Evolutionary conservation across 2,329 filamentous ascomycete species (phyloP).

Genomic region (Verruconis gallopava): DNA sequence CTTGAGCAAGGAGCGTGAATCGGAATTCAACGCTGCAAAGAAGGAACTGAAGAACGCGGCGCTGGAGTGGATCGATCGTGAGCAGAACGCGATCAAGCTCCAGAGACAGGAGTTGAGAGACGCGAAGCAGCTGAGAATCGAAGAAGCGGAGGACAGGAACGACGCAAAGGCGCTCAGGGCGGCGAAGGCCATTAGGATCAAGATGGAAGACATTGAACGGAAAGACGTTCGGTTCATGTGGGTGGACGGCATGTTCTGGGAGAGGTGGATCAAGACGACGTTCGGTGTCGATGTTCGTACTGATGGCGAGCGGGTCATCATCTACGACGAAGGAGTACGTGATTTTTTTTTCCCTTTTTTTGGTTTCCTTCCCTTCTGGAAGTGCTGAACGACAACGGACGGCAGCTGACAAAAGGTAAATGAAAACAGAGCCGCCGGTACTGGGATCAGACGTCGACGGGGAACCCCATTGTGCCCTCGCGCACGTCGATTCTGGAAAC

Average conservation of each 20-base stretch:
- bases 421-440: slow-evolving; percentile 65
- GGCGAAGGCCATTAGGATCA: slow-evolving; percentile 83
- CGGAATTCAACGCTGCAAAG: slow-evolving; percentile 65
- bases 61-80: slow-evolving; percentile 95
- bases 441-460: slow-evolving; percentile 85
- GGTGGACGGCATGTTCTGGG: slow-evolving; percentile 96
- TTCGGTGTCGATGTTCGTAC: slow-evolving; percentile 76
- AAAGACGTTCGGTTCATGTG: slow-evolving; percentile 92
- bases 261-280: slow-evolving; percentile 88
- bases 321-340: slow-evolving; percentile 96
- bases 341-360: slow-evolving; percentile 38
- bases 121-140: slow-evolving; percentile 86
- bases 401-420: slow-evolving; percentile 15
- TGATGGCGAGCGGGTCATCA: slow-evolving; percentile 82
- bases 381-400: background rate
- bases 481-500: slow-evolving; percentile 87
- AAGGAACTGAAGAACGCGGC: slow-evolving; percentile 92
- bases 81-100: slow-evolving; percentile 79
- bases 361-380: background rate
- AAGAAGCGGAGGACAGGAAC: slow-evolving; percentile 87
- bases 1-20: slow-evolving; percentile 63
- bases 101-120: slow-evolving; percentile 89
- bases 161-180: slow-evolving; percentile 76
- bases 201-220: slow-evolving; percentile 74
- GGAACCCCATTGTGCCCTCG: slow-evolving; percentile 78